Evolutionary conservation across 2,329 filamentous ascomycete species (phyloP).

Genomic region (Colletotrichum lindemuthianum): DNA sequence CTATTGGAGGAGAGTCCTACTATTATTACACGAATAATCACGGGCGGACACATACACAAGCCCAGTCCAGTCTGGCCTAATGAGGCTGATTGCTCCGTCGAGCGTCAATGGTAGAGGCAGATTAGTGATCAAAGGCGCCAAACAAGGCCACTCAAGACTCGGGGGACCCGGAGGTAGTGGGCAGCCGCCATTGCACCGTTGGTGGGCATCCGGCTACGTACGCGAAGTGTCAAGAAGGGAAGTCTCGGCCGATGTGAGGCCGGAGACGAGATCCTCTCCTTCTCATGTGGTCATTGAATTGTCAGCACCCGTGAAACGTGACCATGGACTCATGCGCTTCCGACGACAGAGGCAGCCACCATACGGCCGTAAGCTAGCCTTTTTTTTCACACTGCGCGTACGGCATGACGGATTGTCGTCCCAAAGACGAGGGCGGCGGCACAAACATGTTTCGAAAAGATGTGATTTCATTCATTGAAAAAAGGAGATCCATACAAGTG

Average conservation of each 20-base stretch:
- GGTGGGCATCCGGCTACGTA: background rate
- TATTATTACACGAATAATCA: background rate
- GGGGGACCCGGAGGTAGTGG: background rate
- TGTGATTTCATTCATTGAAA: constrained; percentile 13
- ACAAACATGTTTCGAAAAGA: background rate
- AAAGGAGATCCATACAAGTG: constrained; percentile 11
- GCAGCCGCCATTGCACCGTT: background rate
- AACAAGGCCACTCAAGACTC: background rate
- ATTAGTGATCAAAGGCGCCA: no score
- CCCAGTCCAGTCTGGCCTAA: no score
- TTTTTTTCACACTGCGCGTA: no score
- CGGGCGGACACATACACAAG: constrained; percentile 1
- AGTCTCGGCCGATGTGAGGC: no score
- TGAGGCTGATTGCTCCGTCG: no score
- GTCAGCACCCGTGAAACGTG: background rate
- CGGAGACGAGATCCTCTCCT: no score
- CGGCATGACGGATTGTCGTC: no score
- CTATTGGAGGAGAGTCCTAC: background rate
- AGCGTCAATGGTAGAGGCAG: no score
- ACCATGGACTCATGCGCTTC: background rate
- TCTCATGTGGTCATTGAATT: background rate
- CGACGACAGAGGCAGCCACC: background rate
- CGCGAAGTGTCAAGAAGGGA: no score
- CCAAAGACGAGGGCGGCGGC: background rate
- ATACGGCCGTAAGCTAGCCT: no score